A percentile compares a stretch with the other conserved stretches of the same genome.
Conservation (phyloP, 2,329 filamentous ascomycete genomes). For the Calonectria hongkongensis region DNA sequence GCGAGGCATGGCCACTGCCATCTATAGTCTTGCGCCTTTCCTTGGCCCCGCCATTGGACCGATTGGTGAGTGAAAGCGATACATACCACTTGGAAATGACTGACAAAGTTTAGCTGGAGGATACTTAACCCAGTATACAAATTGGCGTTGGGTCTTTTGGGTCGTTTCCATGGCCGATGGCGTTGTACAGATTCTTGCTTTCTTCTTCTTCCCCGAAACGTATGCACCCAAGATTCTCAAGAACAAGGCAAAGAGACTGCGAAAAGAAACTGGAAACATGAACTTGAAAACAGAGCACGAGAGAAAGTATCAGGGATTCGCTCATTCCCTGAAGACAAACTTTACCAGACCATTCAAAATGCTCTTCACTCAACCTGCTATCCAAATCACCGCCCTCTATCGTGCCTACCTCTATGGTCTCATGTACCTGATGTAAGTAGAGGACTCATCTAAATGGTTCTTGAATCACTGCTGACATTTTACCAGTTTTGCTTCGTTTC, state of each 20-base stretch:
- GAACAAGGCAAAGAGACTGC: slow-evolving; percentile 53
- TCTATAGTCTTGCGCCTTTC: slow-evolving; percentile 64
- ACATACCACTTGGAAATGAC: too few species aligned
- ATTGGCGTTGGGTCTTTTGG: slow-evolving; percentile 69
- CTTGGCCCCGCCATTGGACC: slow-evolving; percentile 66
- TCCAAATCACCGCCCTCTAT: slow-evolving; percentile 70
- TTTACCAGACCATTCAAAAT: slow-evolving; percentile 50
- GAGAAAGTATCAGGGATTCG: slow-evolving; percentile 51
- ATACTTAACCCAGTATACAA: slow-evolving; percentile 60
- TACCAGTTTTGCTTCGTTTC: slow-evolving; percentile 69
- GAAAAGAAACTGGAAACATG: slow-evolving; percentile 55
- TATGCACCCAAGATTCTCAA: slow-evolving; percentile 59
- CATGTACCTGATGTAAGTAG: slow-evolving; percentile 68
- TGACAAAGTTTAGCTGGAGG: slow-evolving; percentile 57
- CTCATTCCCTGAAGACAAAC: slow-evolving; percentile 53
- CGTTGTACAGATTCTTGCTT: slow-evolving; percentile 58
- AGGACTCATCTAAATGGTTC: fast-evolving
- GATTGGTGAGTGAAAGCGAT: slow-evolving; percentile 54
- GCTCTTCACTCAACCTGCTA: slow-evolving; percentile 65
- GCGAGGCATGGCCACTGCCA: slow-evolving; percentile 56
- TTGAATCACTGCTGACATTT: not conserved
- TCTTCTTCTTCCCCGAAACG: slow-evolving; percentile 63
- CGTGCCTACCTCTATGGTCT: slow-evolving; percentile 71
- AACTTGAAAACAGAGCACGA: slow-evolving; percentile 56
- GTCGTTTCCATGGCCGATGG: slow-evolving; percentile 62